Percentiles rank a stretch among this genome's conserved stretches.
These are phyloP conservation scores for Tetratostichococcus sp. DNA, from an alignment of 139 green algal genomes.

Conservation along the genomic window DNA sequence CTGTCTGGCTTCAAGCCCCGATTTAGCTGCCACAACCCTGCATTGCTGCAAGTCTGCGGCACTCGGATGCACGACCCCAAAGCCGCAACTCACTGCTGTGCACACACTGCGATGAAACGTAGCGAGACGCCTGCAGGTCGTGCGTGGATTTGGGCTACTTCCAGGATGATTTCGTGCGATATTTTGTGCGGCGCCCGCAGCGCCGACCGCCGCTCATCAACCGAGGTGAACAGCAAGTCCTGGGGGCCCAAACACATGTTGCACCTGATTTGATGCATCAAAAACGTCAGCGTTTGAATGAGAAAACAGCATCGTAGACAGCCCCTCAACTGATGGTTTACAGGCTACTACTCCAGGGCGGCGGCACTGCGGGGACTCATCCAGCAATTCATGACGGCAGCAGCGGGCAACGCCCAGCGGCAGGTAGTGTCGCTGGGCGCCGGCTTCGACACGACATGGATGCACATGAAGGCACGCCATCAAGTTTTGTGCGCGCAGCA, in stretches of 20 bases:
- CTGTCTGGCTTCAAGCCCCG: too few species aligned
- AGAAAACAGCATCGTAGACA: too few species aligned
- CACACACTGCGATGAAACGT: too few species aligned
- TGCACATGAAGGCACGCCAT: conserved; percentile 46
- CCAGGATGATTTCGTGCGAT: conserved; percentile 71
- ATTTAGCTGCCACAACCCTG: conserved; percentile 3
- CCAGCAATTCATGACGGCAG: conserved; percentile 49
- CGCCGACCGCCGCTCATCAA: conserved; percentile 82
- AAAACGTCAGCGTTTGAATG: too few species aligned
- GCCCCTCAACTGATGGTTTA: too few species aligned
- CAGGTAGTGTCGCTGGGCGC: conserved; percentile 81
- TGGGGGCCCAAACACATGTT: neutral
- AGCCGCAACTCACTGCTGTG: too few species aligned
- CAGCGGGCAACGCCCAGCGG: neutral
- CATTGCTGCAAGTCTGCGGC: too few species aligned
- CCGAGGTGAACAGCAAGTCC: conserved; percentile 42
- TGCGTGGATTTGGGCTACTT: conserved; percentile 79
- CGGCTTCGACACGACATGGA: conserved; percentile 85
- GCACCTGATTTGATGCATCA: too few species aligned
- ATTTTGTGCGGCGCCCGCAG: conserved; percentile 62
- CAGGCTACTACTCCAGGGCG: conserved; percentile 78
- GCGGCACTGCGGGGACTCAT: conserved; percentile 56
- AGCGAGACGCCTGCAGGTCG: conserved; percentile 45
- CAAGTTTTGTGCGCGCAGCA: neutral
- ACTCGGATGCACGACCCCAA: too few species aligned